Base-by-base conservation (phyloP, 768 basidiomycete genomes). In the Exsudoporus frostii region DNA sequence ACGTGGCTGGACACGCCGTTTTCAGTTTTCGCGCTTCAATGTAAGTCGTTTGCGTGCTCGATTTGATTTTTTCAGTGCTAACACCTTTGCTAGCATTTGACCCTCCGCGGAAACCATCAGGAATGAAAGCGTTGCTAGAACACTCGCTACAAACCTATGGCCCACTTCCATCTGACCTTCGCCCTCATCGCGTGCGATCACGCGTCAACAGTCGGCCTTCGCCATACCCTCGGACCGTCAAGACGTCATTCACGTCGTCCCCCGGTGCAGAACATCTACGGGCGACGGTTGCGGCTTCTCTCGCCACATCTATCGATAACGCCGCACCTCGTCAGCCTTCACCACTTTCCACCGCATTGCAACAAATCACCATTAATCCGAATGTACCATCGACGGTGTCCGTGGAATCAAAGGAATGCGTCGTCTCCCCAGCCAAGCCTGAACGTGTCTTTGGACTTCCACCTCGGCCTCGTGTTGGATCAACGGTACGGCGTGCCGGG, bases 91-190 rank as follows among this genome's bases (percentile, higher is more conserved):
- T 57, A 90, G 89, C 86, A 2, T 91, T 90, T 67, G 71, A 84
- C 42, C 88, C 88, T 27, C 89, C 88, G 4, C 67, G 70, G 4
- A 76, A 88, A 58, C 81, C 79, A 5, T 73, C 76, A 6, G 84
- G 79, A 8, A 90, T 91, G 84, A 80, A 80, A 58, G 88, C 87
- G 0, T 71, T 92, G 50, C 73, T 91, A 1, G 79, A 88, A 48
- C 82, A 89, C 46, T 90, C 88, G 1, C 72, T 88, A 33, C 77
- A 87, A 67, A 86, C 74, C 48, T 91, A 80, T 47, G 81, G 83
- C 0, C 86, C 87, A 6, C 79, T 91, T n/a, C 84, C 90, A 0
- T 83, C 82, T 0, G 87, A 90, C 45, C 76, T 89, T 19, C 80
- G 83, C 7, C 77, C 78, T 24, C 82, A 76, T 46, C 83, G 85